phyloP scores from a whole-genome alignment of 257 asterid species.

The Nicotiana tabacum region DNA sequence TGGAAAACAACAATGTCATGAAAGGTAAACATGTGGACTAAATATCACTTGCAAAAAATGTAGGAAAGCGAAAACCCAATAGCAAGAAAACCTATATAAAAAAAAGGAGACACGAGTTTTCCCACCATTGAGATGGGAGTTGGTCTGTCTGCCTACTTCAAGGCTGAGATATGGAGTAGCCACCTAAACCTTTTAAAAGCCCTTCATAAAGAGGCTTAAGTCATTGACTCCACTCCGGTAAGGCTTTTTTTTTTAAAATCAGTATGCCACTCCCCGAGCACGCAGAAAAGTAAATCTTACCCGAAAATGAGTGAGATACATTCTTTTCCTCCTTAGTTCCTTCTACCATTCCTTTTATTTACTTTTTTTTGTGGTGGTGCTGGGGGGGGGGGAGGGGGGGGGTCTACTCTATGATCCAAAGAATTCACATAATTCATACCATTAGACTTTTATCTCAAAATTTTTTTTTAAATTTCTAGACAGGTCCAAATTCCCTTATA shows the following conservation, averaged over 20 bases:
- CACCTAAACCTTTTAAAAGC: neutral
- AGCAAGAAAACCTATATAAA: neutral
- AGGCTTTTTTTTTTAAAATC: neutral
- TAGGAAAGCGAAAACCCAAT: neutral
- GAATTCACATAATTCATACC: neutral
- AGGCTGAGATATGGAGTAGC: neutral
- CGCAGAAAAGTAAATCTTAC: neutral
- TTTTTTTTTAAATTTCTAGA: neutral
- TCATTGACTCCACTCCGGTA: neutral
- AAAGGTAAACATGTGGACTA: neutral
- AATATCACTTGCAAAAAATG: neutral
- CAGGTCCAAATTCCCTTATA: neutral
- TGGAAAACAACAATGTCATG: slow-evolving; percentile 11
- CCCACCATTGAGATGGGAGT: neutral
- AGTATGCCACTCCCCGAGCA: neutral
- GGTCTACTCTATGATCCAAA: neutral
- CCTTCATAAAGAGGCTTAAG: neutral
- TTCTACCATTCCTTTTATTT: too few relatives aligned
- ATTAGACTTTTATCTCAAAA: neutral
- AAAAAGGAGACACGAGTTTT: neutral
- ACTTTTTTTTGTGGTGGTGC: too few relatives aligned
- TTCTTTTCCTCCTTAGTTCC: neutral
- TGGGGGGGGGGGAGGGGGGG: too few relatives aligned
- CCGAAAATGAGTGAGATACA: neutral
- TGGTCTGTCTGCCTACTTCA: slow-evolving; percentile 1